phyloP scores from a whole-genome alignment of 1,139 yeast species.

The Hemisphaericaspora xylofermentans region DNA sequence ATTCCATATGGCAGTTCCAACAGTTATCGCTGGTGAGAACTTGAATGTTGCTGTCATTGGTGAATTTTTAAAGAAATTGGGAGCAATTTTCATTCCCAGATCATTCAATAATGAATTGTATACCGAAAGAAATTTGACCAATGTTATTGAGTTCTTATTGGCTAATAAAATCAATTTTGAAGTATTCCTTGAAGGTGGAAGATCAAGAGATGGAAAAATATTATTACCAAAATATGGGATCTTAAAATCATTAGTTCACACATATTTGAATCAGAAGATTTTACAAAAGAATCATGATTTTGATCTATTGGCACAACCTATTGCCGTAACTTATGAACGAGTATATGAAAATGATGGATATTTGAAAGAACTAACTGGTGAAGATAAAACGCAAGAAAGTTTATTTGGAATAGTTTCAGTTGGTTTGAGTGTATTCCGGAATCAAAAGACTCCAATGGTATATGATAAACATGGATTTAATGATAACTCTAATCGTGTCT shows the following conservation, averaged over 20 bases:
- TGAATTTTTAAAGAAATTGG: slow-evolving; percentile 40
- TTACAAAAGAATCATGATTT: slow-evolving; percentile 44
- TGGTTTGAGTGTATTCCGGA: slow-evolving; percentile 32
- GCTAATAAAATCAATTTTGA: slow-evolving; percentile 55
- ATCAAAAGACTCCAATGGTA: slow-evolving; percentile 10
- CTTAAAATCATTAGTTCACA: slow-evolving; percentile 48
- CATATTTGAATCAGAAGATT: slow-evolving; percentile 46
- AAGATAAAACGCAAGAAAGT: slow-evolving; percentile 55
- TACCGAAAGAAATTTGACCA: slow-evolving; percentile 56
- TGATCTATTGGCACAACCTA: slow-evolving; percentile 51
- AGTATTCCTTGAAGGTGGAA: slow-evolving; percentile 66
- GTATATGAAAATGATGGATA: slow-evolving; percentile 68
- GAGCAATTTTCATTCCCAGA: slow-evolving; percentile 49
- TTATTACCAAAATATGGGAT: slow-evolving; percentile 66
- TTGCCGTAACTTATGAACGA: slow-evolving; percentile 62
- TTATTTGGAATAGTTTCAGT: slow-evolving; percentile 34
- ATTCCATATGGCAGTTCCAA: slow-evolving; percentile 56
- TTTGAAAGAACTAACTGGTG: slow-evolving; percentile 59
- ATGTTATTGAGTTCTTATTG: slow-evolving; percentile 53
- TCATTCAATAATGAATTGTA: slow-evolving; percentile 52
- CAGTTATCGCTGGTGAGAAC: slow-evolving; percentile 69
- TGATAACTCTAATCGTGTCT: slow-evolving; percentile 27
- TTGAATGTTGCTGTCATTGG: slow-evolving; percentile 65
- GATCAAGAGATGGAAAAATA: slow-evolving; percentile 66
- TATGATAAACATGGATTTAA: slow-evolving; percentile 20